Evolutionary conservation across 2,329 filamentous ascomycete species (phyloP), one percentile per base, ranked within the genome.

Genomic region (Fusarium mundagurra): DNA sequence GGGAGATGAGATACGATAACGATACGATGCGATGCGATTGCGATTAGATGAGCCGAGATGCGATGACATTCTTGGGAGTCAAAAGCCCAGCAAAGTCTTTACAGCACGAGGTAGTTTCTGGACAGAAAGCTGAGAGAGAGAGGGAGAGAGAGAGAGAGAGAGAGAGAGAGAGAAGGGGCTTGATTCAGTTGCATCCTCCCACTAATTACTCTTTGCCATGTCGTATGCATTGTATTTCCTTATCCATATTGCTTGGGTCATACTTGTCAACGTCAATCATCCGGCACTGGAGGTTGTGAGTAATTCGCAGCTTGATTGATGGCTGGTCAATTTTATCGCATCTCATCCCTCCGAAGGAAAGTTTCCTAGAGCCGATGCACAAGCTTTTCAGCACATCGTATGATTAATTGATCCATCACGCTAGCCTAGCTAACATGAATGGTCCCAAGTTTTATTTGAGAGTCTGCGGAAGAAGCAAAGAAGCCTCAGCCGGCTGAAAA

Each of bases 331-430:
- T 22, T 61, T 43, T 29, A 47, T 55, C 54, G 60, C 57, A 58
- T 58, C 53, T 54, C 38, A 53, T 55, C 51, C 66, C 48, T 53
- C 38, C 47, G 14, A 54, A 61, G 58, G 55, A 63, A 57, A 64
- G 53, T 60, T 43, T 36, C 31, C 45, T 65, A 34, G 51, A 63
- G 29, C 57, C 57, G 60, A 69, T 24, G 39, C 31, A 48, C 63
- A 61, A 62, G 62, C 47, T 55, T 61, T 45, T 20, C 24, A 75
- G 69, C 60, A 66, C 71, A 78, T 78, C 74, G 72, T 78, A 78
- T 75, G 77, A 77, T 77, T 63, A 38, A 77, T 78, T 72, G 77
- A 75, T 76, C 61, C 39, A 75, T 78, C 74, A 78, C 67, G 67
- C 74, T 72, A 78, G 72, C 53, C 38, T 33, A 38, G 38, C n/a